Evolutionary conservation across 345 rosid genomes (phyloP).

Genomic region (Sonneratia caseolaris): DNA sequence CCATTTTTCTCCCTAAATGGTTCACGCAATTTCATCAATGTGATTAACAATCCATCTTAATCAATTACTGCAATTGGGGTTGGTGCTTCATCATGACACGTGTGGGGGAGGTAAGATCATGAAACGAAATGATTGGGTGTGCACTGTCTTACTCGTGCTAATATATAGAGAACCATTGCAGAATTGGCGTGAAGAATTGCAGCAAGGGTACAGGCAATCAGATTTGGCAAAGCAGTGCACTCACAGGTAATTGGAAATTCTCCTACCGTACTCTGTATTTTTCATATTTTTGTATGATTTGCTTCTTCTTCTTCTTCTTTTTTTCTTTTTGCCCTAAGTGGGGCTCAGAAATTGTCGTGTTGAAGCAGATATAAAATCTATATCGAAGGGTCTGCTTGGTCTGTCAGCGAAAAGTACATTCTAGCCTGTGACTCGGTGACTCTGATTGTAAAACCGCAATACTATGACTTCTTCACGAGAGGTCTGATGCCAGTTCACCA

Average conservation of each 20-base stretch:
- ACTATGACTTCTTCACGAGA: constrained; percentile 63
- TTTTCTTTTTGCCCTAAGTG: not conserved
- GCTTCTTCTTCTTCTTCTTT: too few species aligned
- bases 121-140: not conserved
- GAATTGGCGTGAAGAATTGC: constrained; percentile 65
- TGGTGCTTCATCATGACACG: too few species aligned
- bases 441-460: constrained; percentile 47
- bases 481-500: constrained; percentile 54
- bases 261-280: not conserved
- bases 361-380: constrained; percentile 62
- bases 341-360: not conserved
- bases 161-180: constrained; percentile 15
- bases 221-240: constrained; percentile 66
- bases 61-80: too few species aligned
- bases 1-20: not conserved
- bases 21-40: too few species aligned
- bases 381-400: constrained; percentile 82
- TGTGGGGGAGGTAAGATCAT: too few species aligned
- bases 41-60: too few species aligned
- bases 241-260: constrained; percentile 37
- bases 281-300: not conserved
- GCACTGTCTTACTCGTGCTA: not conserved
- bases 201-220: constrained; percentile 67
- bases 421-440: constrained; percentile 73
- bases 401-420: constrained; percentile 78